A percentile compares a stretch with the other conserved stretches of the same genome.
Evolutionary conservation across 208 protist genomes (phyloP).

Genomic region (Tetramitus jugosus): DNA sequence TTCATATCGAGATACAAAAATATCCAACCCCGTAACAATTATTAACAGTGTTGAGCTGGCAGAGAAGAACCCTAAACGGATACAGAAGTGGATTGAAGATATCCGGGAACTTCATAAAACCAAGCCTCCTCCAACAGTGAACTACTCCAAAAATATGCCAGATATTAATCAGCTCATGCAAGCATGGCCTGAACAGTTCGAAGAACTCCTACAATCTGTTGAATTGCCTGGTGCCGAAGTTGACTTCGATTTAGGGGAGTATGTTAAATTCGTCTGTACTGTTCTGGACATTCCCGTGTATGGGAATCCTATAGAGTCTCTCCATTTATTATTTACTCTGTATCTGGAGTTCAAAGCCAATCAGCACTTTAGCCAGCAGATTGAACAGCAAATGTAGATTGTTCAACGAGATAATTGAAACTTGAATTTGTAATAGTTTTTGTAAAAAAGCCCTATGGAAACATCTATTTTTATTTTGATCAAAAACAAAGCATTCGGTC

Average conservation of each 20-base stretch:
- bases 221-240: slow-evolving; percentile 74
- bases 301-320: slow-evolving; percentile 83
- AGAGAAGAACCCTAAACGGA: slow-evolving; percentile 81
- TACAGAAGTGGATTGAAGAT: slow-evolving; percentile 85
- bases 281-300: slow-evolving; percentile 93
- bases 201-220: slow-evolving; percentile 78
- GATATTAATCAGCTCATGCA: slow-evolving; percentile 89
- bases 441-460: too few species aligned
- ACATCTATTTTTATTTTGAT: too few species aligned
- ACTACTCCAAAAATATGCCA: slow-evolving; percentile 90
- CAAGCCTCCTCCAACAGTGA: slow-evolving; percentile 84
- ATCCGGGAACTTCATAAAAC: slow-evolving; percentile 89
- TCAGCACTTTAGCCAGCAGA: slow-evolving; percentile 69
- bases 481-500: not conserved
- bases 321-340: slow-evolving; percentile 93
- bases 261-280: slow-evolving; percentile 81
- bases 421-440: too few species aligned
- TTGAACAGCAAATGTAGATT: too few species aligned
- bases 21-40: slow-evolving; percentile 40
- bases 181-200: slow-evolving; percentile 82
- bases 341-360: slow-evolving; percentile 89
- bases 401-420: too few species aligned
- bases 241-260: slow-evolving; percentile 81
- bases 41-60: slow-evolving; percentile 87
- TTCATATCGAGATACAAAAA: slow-evolving; percentile 46